phyloP scores from a whole-genome alignment of 768 basidiomycete species.

The Lactarius vividus region DNA sequence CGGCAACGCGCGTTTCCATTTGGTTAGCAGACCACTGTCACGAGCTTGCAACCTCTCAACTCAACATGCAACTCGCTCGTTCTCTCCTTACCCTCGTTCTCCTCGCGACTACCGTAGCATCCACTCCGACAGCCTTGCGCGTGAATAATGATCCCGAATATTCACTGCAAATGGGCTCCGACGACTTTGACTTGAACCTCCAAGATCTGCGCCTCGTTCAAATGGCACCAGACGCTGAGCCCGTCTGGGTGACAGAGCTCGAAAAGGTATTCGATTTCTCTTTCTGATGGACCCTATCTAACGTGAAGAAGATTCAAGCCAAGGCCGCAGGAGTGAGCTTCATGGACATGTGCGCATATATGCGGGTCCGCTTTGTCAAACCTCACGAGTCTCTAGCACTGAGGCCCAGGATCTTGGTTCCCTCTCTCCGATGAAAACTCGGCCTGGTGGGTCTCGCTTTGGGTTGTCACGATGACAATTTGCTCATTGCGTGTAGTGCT shows the following conservation, averaged over 20 bases:
- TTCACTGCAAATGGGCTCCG: neutral
- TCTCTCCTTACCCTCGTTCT: conserved; percentile 12
- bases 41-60: neutral
- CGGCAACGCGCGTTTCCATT: neutral
- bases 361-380: conserved; percentile 6
- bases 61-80: conserved; percentile 17
- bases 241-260: conserved; percentile 84
- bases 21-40: neutral
- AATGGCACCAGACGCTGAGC: conserved; percentile 56
- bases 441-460: neutral
- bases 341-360: conserved; percentile 74
- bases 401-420: conserved; percentile 26
- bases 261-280: conserved; percentile 59
- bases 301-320: conserved; percentile 56
- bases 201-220: conserved; percentile 71
- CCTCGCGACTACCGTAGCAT: conserved; percentile 6
- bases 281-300: neutral
- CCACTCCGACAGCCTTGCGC: conserved; percentile 15
- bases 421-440: neutral
- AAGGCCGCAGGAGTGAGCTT: conserved; percentile 78
- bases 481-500: conserved; percentile 46
- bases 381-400: conserved; percentile 22
- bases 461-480: conserved; percentile 8
- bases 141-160: conserved; percentile 17
- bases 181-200: conserved; percentile 58